Evolutionary conservation across 2,329 filamentous ascomycete species (phyloP).

Genomic region (Emmonsia crescens): DNA sequence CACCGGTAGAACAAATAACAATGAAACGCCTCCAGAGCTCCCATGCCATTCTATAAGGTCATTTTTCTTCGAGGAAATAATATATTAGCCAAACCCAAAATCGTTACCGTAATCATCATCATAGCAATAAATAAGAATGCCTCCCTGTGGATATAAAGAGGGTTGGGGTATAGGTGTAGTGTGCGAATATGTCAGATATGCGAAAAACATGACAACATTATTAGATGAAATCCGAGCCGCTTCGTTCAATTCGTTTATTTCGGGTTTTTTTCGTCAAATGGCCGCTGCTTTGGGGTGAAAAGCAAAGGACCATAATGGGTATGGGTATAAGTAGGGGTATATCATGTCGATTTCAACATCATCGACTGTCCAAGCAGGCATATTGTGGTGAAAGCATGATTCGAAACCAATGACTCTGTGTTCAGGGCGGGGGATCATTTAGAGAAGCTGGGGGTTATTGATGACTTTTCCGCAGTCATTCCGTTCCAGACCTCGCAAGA

Average conservation of each 20-base stretch:
- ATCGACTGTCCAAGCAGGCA: neutral
- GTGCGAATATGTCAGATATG: neutral
- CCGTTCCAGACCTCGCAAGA: neutral
- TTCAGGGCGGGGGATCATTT: neutral
- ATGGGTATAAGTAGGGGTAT: neutral
- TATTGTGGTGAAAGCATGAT: neutral
- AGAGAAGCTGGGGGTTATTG: neutral
- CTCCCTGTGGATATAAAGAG: neutral
- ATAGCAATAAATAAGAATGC: neutral
- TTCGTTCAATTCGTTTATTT: neutral
- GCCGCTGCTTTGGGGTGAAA: neutral
- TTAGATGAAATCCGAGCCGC: neutral
- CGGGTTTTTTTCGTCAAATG: neutral
- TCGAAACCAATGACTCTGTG: neutral
- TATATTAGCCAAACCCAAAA: neutral
- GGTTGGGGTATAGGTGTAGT: neutral
- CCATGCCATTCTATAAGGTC: neutral
- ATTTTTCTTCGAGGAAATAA: neutral
- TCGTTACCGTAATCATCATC: neutral
- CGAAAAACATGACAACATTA: neutral
- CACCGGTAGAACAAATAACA: neutral
- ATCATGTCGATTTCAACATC: neutral
- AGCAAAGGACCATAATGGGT: neutral
- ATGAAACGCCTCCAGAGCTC: neutral
- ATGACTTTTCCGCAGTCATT: neutral